Percentiles rank a stretch among this genome's conserved stretches.
Evolutionary conservation across 768 basidiomycete genomes (phyloP).

Genomic region (Lentinula lateritia): DNA sequence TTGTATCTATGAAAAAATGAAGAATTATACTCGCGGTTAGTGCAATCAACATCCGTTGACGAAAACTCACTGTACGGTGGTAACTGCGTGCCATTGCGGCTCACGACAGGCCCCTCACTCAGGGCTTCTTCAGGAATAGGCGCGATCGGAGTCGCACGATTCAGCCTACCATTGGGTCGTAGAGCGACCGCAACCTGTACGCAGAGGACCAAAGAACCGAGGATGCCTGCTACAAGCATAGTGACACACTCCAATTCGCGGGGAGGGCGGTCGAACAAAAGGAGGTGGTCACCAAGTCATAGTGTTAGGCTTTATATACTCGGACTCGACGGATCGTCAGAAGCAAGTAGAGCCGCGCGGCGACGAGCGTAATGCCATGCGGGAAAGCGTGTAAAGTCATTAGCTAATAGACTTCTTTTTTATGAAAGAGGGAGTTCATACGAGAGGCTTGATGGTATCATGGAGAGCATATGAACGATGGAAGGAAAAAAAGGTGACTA

Average conservation of each 20-base stretch:
- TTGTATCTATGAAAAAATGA: constrained; percentile 9
- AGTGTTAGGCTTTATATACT: not conserved
- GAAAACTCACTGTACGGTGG: constrained; percentile 15
- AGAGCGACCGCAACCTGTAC: not conserved
- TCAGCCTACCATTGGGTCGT: not conserved
- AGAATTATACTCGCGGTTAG: not conserved
- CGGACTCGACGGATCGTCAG: not conserved
- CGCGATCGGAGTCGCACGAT: not conserved
- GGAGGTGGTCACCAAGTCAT: not conserved
- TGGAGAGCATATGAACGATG: not conserved
- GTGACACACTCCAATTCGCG: not conserved
- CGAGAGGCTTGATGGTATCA: not conserved
- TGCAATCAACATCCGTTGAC: not conserved
- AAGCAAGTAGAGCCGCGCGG: not conserved
- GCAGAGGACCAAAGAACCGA: not conserved
- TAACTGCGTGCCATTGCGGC: constrained; percentile 18
- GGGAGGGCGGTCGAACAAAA: not conserved
- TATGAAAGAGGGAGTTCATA: not conserved
- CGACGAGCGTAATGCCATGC: not conserved
- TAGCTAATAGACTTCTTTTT: not conserved
- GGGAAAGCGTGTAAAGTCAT: not conserved
- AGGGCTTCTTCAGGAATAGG: constrained; percentile 3
- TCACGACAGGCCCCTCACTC: constrained; percentile 3
- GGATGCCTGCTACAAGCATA: not conserved
- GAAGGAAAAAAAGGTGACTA: not conserved